Evolutionary conservation across 176 grass and related monocot genomes (phyloP), one percentile per base, ranked within the genome.

Genomic region (Ensete glaucum): DNA sequence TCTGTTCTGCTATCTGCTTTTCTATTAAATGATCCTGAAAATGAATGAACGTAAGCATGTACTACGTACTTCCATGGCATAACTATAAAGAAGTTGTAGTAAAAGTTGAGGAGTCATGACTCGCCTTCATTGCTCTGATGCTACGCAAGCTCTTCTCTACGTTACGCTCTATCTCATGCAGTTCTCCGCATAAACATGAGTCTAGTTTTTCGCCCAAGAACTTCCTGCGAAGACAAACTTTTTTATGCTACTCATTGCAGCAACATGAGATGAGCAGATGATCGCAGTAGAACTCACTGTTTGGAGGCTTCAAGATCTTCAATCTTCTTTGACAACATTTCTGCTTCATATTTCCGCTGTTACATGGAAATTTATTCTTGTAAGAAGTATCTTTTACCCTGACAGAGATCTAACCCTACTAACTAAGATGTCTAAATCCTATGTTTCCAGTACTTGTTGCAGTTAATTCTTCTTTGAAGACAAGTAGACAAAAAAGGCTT

Each of bases 151-250:
- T 72, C 13, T 62, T 59, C 54, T 78, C 78, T 50, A 85, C 50
- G n/a, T 26, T 34, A 12, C 26, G 49, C 72, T 78, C 79, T 6
- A 81, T 54, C 53, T 85, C 58, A 54, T 50, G 11, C 51, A 81
- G 54, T 52, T 85, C 68, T 25, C 81, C 74, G 2, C 3, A 0
- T 50, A 74, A 60, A 64, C 68, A 85, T 72, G 74, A 74, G 13
- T 85, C 84, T 57, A 85, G 62, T 67, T 81, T 68, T 78, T 78
- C 67, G 22, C 84, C 79, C n/a, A 68, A 77, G 11, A 85, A 51
- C 48, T 70, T 81, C 55, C 84, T 85, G 56, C 19, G 80, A 25
- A 19, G 52, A 73, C 64, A 24, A 26, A 68, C 7, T 60, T n/a
- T 6, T n/a, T n/a, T n/a, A n/a, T 43, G 3, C 34, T 43, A 43